Conservation (phyloP, 768 basidiomycete genomes). For the Kwoniella botswanensis region DNA sequence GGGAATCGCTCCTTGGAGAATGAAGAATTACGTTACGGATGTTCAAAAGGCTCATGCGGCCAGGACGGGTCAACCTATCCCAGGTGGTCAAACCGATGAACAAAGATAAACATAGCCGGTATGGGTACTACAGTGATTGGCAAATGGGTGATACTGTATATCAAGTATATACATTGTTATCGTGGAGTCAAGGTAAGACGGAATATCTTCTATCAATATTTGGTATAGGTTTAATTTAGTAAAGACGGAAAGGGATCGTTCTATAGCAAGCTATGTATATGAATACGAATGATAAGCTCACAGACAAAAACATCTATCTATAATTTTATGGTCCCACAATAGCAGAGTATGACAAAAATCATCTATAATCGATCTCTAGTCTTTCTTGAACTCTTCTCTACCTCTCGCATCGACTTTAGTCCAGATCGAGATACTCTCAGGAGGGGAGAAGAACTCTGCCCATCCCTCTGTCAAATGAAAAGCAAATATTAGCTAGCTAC, state of each 20-base stretch:
- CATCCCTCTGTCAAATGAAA: slow-evolving; percentile 57
- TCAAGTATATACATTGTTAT: too few species aligned
- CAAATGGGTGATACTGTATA: too few species aligned
- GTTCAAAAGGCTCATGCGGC: slow-evolving; percentile 23
- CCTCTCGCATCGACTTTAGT: slow-evolving; percentile 60
- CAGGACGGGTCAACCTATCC: slow-evolving; percentile 13
- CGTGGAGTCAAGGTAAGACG: too few species aligned
- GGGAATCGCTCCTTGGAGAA: slow-evolving; percentile 25
- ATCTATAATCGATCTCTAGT: neutral
- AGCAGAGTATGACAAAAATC: too few species aligned
- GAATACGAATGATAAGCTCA: too few species aligned
- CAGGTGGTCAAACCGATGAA: neutral
- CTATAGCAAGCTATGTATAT: too few species aligned
- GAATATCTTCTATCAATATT: too few species aligned
- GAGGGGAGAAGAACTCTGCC: slow-evolving; percentile 61
- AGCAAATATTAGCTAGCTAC: neutral
- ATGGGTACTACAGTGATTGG: too few species aligned
- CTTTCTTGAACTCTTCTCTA: slow-evolving; percentile 59
- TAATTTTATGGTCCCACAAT: too few species aligned
- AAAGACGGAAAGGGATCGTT: too few species aligned
- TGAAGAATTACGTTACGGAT: slow-evolving; percentile 27
- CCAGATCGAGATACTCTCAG: slow-evolving; percentile 60
- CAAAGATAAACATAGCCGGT: neutral
- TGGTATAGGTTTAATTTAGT: too few species aligned
- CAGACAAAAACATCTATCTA: too few species aligned